Evolutionary conservation across 208 protist genomes (phyloP).

Genomic region (Leishmania tropica): DNA sequence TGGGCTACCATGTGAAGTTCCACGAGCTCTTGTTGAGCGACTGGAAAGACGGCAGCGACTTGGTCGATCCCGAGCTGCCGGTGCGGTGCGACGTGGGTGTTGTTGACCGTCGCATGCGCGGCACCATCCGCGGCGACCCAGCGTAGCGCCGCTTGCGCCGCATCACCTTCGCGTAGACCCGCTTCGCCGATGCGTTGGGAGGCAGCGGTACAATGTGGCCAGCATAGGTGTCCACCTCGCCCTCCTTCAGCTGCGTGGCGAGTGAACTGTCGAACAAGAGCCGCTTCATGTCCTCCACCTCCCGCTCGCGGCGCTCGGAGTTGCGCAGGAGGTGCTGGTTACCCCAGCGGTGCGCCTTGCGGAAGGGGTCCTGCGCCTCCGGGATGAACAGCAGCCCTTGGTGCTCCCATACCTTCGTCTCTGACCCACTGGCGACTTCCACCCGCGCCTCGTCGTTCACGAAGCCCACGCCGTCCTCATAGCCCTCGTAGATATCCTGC

Average conservation of each 20-base stretch:
- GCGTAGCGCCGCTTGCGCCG: slow-evolving; percentile 63
- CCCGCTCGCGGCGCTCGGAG: slow-evolving; percentile 54
- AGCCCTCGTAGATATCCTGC: slow-evolving; percentile 85
- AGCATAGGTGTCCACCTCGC: slow-evolving; percentile 69
- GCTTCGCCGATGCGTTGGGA: slow-evolving; percentile 68
- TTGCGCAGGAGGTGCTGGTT: slow-evolving; percentile 70
- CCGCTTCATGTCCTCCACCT: slow-evolving; percentile 49
- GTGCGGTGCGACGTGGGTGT: slow-evolving; percentile 4
- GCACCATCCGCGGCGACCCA: slow-evolving; percentile 52
- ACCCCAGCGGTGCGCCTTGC: slow-evolving; percentile 67
- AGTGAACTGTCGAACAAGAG: slow-evolving; percentile 76
- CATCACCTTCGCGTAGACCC: slow-evolving; percentile 73
- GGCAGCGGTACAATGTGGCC: slow-evolving; percentile 80
- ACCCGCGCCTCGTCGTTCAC: slow-evolving; percentile 41
- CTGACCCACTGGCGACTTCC: slow-evolving; percentile 19
- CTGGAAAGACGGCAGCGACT: slow-evolving; percentile 49
- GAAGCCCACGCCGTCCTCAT: slow-evolving; percentile 81
- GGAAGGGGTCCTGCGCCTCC: slow-evolving; percentile 49
- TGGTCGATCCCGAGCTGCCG: slow-evolving; percentile 3
- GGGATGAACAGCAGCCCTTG: slow-evolving; percentile 66
- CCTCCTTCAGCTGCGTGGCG: slow-evolving; percentile 58
- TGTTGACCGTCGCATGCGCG: slow-evolving; percentile 47
- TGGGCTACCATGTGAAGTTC: slow-evolving; percentile 84
- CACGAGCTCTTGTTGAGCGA: slow-evolving; percentile 78
- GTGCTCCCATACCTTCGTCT: slow-evolving; percentile 62